Conservation (phyloP, 257 asterid species). For the Salvia splendens region DNA sequence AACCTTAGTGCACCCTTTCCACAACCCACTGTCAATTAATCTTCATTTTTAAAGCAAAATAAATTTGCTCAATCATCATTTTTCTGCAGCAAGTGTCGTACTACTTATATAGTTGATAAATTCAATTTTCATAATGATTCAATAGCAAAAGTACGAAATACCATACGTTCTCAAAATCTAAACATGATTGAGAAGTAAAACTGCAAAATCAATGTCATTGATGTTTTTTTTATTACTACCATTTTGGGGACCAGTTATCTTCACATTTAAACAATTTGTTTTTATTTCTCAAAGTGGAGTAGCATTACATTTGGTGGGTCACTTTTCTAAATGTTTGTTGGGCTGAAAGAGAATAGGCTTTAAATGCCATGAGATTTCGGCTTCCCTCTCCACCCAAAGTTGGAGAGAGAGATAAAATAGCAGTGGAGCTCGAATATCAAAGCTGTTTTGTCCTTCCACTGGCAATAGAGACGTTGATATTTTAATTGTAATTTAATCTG, state of each 20-base stretch:
- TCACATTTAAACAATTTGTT: not conserved
- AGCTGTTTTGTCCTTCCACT: conserved; percentile 15
- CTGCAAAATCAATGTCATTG: not conserved
- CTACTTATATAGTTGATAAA: not conserved
- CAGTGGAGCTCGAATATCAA: conserved; percentile 39
- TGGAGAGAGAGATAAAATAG: not conserved
- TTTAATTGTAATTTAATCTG: conserved; percentile 16
- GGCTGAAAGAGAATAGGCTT: conserved; percentile 29
- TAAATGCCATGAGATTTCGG: conserved; percentile 39
- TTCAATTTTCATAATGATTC: not conserved
- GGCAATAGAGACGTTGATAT: conserved; percentile 40
- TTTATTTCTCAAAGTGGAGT: not conserved
- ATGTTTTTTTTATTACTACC: conserved; percentile 9
- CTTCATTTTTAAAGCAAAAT: too few species aligned
- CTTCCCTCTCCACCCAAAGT: conserved; percentile 16
- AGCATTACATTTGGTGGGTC: conserved; percentile 5
- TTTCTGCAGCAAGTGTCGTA: conserved; percentile 23
- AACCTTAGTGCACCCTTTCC: not conserved
- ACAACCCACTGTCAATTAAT: not conserved
- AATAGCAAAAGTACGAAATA: not conserved
- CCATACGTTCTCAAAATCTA: not conserved
- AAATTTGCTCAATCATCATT: not conserved
- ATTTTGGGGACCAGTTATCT: not conserved
- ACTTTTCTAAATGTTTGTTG: conserved; percentile 18
- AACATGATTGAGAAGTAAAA: not conserved